Conservation (phyloP, 345 rosid genomes). For the Eucalyptus microcorys region DNA sequence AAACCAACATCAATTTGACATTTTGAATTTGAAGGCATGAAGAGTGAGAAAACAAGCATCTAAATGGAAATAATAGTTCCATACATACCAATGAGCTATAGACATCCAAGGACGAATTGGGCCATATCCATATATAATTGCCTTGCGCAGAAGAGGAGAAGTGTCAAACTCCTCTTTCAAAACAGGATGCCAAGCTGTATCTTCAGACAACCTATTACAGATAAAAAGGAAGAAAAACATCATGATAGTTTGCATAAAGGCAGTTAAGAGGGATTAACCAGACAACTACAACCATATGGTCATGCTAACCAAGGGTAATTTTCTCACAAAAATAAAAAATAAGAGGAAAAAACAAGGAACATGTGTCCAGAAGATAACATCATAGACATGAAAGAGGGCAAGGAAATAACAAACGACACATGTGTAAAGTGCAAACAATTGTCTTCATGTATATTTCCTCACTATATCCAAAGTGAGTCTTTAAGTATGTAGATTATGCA, state of each 20-base stretch:
- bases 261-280: not conserved
- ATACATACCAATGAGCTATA: slow-evolving; percentile 71
- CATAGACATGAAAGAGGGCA: too few relatives aligned
- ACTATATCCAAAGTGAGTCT: not conserved
- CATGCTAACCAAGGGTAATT: not conserved
- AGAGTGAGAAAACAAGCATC: not conserved
- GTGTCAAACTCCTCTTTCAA: slow-evolving; percentile 57
- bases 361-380: too few relatives aligned
- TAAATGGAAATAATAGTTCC: not conserved
- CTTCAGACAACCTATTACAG: slow-evolving; percentile 52
- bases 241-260: not conserved
- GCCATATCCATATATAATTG: slow-evolving; percentile 72
- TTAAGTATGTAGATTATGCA: not conserved
- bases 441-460: not conserved
- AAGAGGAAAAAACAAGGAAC: not conserved
- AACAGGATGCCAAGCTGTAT: slow-evolving; percentile 97
- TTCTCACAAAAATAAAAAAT: not conserved
- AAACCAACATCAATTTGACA: not conserved
- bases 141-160: slow-evolving; percentile 50
- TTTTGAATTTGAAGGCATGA: not conserved
- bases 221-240: not conserved
- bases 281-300: not conserved
- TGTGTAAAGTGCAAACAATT: not conserved
- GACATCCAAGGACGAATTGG: slow-evolving; percentile 98
- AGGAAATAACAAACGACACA: too few relatives aligned